Base-by-base conservation (phyloP, 148 eudicot species). In the Diospyros kaki region DNA sequence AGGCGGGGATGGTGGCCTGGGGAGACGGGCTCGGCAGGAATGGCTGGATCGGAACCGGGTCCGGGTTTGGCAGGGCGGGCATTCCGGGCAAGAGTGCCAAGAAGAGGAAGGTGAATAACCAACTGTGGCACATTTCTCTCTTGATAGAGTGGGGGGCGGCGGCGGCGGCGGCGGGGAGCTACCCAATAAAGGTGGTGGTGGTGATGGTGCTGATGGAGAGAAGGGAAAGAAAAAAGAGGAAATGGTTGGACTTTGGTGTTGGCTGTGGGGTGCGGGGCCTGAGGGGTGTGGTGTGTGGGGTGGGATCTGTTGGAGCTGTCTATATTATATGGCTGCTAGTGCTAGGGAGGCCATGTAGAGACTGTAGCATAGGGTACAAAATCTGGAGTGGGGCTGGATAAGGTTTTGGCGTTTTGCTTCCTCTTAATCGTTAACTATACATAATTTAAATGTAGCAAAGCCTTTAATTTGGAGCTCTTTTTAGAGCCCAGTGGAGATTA, bases 1-100 rank as follows among this genome's bases (percentile, higher is more conserved):
- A 93, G 28, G 98, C 91, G 1, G 96, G 96, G 77, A 93, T 87
- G 43, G 95, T 90, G 54, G 87, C 74, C 15, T 66, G 67, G 5
- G 86, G 77, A 0, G 81, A 75, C 2, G 81, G 75, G 79, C 69
- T 43, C 1, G 84, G 86, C 60, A 69, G 77, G 73, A 89, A 71
- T 66, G 84, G 60, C 12, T 71, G 76, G 76, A 71, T 6, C 17
- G 82, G 5, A n/a, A 71, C 40, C 17, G 85, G 84, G 78, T 76
- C 77, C 0, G 89, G 93, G 79, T 79, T 45, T 69, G 91, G 81
- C 14, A 78, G 44, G 13, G 17, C 70, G 72, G 88, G 85, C 11
- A 81, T 71, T 0, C 84, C 53, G 41, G 66, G 73, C 0, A 68
- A 66, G 66, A 64, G 53, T 15, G 44, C 28, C 46, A 51, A 48